Base-by-base conservation (phyloP, 2,329 filamentous ascomycete genomes). In the Laburnicola sp. region DNA sequence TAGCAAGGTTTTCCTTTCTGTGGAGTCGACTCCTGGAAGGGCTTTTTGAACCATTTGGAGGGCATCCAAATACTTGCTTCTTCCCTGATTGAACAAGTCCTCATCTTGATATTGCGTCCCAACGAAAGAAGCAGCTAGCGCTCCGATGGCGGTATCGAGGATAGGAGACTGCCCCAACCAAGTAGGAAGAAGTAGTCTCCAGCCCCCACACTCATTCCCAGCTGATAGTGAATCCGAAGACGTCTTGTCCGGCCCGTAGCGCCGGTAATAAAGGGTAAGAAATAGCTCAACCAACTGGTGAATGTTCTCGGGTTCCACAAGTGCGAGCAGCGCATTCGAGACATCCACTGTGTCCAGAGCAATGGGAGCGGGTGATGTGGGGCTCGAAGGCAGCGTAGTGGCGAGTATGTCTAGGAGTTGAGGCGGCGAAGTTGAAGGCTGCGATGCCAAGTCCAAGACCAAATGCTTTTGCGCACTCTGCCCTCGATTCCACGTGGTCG, bases 401-500 rank as follows among this genome's bases (percentile, higher is more conserved):
- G 31, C 40, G 8, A 35, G 28, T 21, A 46, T 46, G 31, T 39
- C 42, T 26, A 50, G 42, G 26, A 42, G 36, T 35, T 48, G 40
- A 11, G 45, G 36, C 39, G 52, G 47, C 26, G 51, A 25, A n/a
- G 44, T 10, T 4, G 43, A 26, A 26, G 53, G 49, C 46, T 63
- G 57, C 6, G 60, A 63, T 1, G 48, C 57, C 27, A 60, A 27
- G 36, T 63, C 60, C 7, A 63, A 39, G 3, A 61, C 50, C 11
- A 62, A 56, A 30, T 60, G 58, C 37, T 64, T 62, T 39, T 59
- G 59, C 26, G 59, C 59, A 42, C 60, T 56, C 27, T 57, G 53
- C 8, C 55, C 52, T 26, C 59, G 51, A 36, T 51, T 63, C 57
- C 59, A 64, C 7, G 54, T 37, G n/a, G 59, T 53, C 5, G 59